A percentile compares a stretch with the other conserved stretches of the same genome.
phyloP scores from a whole-genome alignment of 1,139 yeast genomes.

The Diutina sp. region DNA sequence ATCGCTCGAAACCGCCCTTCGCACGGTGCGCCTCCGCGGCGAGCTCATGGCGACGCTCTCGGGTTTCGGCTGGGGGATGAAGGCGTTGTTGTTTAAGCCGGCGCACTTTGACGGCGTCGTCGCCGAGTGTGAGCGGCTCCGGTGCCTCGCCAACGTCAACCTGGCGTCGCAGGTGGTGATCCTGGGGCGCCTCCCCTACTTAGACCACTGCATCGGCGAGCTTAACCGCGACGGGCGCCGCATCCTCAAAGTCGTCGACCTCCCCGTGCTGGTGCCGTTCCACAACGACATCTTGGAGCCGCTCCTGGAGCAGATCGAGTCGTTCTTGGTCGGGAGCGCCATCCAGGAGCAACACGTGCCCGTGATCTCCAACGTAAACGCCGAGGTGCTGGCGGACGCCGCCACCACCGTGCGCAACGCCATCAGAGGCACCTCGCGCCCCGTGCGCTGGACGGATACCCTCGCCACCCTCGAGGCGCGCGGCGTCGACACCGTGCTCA shows the following conservation, averaged over 20 bases:
- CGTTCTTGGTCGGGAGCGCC: neutral
- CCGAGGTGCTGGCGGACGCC: neutral
- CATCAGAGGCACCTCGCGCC: neutral
- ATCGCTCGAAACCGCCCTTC: neutral
- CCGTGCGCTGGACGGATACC: slow-evolving; percentile 1
- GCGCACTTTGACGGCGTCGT: slow-evolving; percentile 8
- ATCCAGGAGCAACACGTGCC: neutral
- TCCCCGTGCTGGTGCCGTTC: slow-evolving; percentile 44
- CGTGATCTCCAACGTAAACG: neutral
- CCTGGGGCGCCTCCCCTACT: slow-evolving; percentile 5
- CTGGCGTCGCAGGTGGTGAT: slow-evolving; percentile 6
- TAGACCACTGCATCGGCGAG: slow-evolving; percentile 4
- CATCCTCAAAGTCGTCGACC: slow-evolving; percentile 14
- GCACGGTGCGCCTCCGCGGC: neutral
- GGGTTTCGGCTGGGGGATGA: slow-evolving; percentile 19
- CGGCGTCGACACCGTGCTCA: neutral
- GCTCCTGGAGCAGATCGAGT: slow-evolving; percentile 13
- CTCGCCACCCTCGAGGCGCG: neutral
- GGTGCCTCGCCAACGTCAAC: slow-evolving; percentile 30
- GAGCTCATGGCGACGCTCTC: neutral
- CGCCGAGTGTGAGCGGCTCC: slow-evolving; percentile 5
- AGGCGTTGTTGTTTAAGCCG: slow-evolving; percentile 19
- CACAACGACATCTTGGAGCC: slow-evolving; percentile 28
- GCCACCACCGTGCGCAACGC: neutral
- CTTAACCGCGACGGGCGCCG: slow-evolving; percentile 7